A percentile compares a stretch with the other conserved stretches of the same genome.
These are phyloP conservation scores for apple (Malus domestica) DNA, from an alignment of 306 rosid genomes.

Conservation along the genomic window ASM211411v1 NC_041801.1:6343001-6343500, in stretches of 20 bases:
- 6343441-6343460: background rate
- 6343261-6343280: background rate
- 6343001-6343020: slow-evolving; percentile 81
- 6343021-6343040: slow-evolving; percentile 60
- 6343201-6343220: background rate
- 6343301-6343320: background rate
- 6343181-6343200: background rate
- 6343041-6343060: slow-evolving; percentile 92
- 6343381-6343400: background rate
- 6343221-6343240: slow-evolving; percentile 6
- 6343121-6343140: slow-evolving; percentile 53
- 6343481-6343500: background rate
- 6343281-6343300: background rate
- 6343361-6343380: too few relatives aligned
- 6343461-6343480: background rate
- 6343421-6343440: background rate
- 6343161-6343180: background rate
- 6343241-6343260: background rate
- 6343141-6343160: slow-evolving; percentile 46
- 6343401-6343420: background rate
- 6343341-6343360: background rate
- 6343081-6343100: slow-evolving; percentile 95
- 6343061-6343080: slow-evolving; percentile 94
- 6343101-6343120: slow-evolving; percentile 78
- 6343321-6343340: background rate